Base-by-base conservation (phyloP, 2,329 filamentous ascomycete species). In the Fusarium equiseti region DNA sequence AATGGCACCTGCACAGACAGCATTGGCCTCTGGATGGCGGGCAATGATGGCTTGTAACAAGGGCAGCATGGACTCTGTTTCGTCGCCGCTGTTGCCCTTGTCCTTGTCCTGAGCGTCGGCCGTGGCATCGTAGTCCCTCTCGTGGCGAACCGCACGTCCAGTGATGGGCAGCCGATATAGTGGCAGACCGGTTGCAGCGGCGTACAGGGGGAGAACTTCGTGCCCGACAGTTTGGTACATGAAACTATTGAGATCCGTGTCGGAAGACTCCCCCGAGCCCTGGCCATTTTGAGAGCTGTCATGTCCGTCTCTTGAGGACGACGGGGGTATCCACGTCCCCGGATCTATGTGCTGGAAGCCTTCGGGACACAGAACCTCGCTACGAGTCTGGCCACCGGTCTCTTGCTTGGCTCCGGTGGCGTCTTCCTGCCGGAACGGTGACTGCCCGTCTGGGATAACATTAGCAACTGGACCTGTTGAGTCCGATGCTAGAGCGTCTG, bases 201-300 rank as follows among this genome's bases (percentile, higher is more conserved):
- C 90, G 78, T 98, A 98, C 18, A 97, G 86, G 4, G 95, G 94
- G 61, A 98, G 91, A 20, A 98, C 84, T 62, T 89, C 87, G 81
- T 98, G 94, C 15, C 96, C 96, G 65, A 98, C 93, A 5, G 96
- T 99, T 84, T 99, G 96, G 84, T 98, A 99, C 96, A 99, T 99
- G 89, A 96, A 98, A 83, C 95, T 98, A 81, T 99, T 94, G 74
- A 97, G 86, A 79, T 98, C 83, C 50, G 76, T 79, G 49, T 84
- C 78, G 56, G 73, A 62, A 63, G 63, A 18, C 59, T 73, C 62
- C 50, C 65, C 62, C 35, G 50, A 43, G 32, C 53, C 46, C 43
- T 68, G 46, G 57, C 42, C 45, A 50, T 58, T 13, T 50, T 63
- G 43, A 52, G 50, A 22, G 26, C 42, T 56, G 49, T 55, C 57